Conservation (phyloP, 257 asterid genomes). For the Solanum paucissectum region DNA sequence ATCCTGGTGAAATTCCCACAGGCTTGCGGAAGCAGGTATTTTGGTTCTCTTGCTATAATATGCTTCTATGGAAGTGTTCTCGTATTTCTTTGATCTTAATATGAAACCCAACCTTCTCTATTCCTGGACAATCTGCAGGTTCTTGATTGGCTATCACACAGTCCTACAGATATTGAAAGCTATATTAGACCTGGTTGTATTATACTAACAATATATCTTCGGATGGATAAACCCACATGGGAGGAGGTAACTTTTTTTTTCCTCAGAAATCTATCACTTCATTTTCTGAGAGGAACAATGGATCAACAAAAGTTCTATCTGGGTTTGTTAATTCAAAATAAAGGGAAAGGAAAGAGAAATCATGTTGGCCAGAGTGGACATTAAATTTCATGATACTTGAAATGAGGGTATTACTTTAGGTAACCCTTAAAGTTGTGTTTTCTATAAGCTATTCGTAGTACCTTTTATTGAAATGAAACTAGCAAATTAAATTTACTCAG, state of each 20-base stretch:
- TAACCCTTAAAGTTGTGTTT: not conserved
- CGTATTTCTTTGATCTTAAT: not conserved
- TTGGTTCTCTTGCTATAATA: not conserved
- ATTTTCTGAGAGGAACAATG: not conserved
- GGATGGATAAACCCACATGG: slow-evolving; percentile 71
- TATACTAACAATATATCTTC: slow-evolving; percentile 56
- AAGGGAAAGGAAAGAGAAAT: not conserved
- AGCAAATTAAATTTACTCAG: not conserved
- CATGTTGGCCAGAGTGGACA: not conserved
- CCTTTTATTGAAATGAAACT: not conserved
- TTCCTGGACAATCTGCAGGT: slow-evolving; percentile 36
- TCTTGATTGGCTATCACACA: slow-evolving; percentile 69
- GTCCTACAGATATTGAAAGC: slow-evolving; percentile 96
- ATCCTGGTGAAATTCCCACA: slow-evolving; percentile 86
- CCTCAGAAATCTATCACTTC: not conserved
- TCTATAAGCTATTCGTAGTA: not conserved
- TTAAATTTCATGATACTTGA: not conserved
- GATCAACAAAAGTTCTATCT: not conserved
- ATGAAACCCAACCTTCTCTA: not conserved
- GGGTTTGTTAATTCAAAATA: not conserved
- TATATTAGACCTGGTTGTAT: slow-evolving; percentile 93
- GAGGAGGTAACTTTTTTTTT: slow-evolving; percentile 54
- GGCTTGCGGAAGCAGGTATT: slow-evolving; percentile 63
- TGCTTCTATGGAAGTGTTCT: not conserved
- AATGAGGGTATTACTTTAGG: not conserved